These are phyloP conservation scores for Aspergillus sp. DNA, from an alignment of 2,329 filamentous ascomycete genomes.

Conservation along the genomic window DNA sequence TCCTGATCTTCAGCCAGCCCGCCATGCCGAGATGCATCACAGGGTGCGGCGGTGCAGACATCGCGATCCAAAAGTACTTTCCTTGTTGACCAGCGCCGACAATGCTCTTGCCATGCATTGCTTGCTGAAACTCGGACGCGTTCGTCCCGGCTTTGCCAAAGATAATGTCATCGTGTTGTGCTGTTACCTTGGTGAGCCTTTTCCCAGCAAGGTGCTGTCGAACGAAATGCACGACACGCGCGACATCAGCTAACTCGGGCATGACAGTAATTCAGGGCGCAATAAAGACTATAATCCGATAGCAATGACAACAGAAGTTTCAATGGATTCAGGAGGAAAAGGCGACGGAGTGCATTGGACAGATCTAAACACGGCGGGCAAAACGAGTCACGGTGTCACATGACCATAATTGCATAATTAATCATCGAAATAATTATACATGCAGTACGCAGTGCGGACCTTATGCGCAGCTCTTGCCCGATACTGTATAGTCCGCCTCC, in stretches of 20 bases:
- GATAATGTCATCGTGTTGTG: conserved; percentile 71
- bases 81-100: conserved; percentile 70
- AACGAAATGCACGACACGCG: conserved; percentile 77
- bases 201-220: conserved; percentile 76
- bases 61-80: conserved; percentile 93
- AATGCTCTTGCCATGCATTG: conserved; percentile 65
- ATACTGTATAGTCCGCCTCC: too few species aligned
- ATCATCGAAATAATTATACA: not conserved
- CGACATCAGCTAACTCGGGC: conserved; percentile 54
- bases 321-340: not conserved
- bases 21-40: conserved; percentile 77
- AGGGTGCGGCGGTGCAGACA: conserved; percentile 68
- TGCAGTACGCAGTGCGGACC: not conserved
- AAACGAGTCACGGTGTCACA: not conserved
- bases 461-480: not conserved
- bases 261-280: too few species aligned
- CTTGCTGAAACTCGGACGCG: conserved; percentile 61
- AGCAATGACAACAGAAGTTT: conserved; percentile 1
- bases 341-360: not conserved
- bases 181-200: conserved; percentile 59
- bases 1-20: conserved; percentile 81
- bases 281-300: not conserved
- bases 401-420: not conserved
- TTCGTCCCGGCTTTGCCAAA: conserved; percentile 86
- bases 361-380: not conserved